These are phyloP conservation scores for Phytomonas francai DNA, from an alignment of 208 protist species.

Conservation along the genomic window DNA sequence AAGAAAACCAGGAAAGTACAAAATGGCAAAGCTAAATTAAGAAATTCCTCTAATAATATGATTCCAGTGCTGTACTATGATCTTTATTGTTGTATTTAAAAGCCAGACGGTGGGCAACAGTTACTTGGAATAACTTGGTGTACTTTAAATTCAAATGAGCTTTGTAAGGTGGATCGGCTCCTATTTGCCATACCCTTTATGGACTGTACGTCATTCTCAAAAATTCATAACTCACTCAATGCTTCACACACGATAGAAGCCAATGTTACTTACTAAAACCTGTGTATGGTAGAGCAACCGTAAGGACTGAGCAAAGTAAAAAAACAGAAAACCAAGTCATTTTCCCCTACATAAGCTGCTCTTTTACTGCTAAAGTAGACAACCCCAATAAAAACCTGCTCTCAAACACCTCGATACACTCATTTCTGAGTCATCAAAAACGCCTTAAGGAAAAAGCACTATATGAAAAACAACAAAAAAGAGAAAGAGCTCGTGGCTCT, in stretches of 20 bases:
- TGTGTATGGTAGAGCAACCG: no score
- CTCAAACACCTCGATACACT: background rate
- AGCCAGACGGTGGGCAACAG: background rate
- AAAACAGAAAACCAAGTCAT: background rate
- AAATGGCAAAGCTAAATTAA: slow-evolving; percentile 10
- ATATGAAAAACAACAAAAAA: slow-evolving; percentile 9
- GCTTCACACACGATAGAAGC: no score
- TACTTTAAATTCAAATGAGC: no score
- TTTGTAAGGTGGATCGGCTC: no score
- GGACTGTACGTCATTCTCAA: no score
- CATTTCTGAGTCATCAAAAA: background rate
- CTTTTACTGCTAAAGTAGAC: no score
- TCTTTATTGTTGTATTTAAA: background rate
- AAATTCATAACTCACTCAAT: no score
- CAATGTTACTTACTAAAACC: no score
- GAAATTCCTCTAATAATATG: slow-evolving; percentile 5
- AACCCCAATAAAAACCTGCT: no score
- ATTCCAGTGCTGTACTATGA: background rate
- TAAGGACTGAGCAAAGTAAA: no score
- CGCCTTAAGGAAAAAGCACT: background rate
- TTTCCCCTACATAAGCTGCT: background rate
- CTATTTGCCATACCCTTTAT: no score
- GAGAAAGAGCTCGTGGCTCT: background rate
- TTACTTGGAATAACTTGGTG: background rate
- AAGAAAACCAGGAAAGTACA: slow-evolving; percentile 5